Conservation (phyloP, 805 yeast species). For the Schwanniomyces occidentalis region DNA sequence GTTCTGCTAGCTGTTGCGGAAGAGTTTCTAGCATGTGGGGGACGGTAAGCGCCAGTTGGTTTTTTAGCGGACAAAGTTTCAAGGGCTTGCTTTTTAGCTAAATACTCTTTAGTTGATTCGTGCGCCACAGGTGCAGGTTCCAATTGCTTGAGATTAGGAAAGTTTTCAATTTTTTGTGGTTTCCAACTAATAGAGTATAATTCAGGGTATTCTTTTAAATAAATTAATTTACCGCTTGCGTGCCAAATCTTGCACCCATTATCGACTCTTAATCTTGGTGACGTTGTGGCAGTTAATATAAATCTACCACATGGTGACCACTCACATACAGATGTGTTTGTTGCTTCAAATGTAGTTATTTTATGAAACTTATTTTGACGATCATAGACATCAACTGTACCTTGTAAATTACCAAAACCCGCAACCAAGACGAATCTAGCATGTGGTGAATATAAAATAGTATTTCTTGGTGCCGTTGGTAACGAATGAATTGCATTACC, state of each 20-base stretch:
- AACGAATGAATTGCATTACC: conserved; percentile 83
- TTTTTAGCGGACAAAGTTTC: conserved; percentile 42
- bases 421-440: conserved; percentile 90
- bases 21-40: conserved; percentile 84
- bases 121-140: conserved; percentile 69
- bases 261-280: conserved; percentile 96
- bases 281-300: conserved; percentile 92
- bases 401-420: conserved; percentile 97
- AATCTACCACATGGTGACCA: conserved; percentile 98
- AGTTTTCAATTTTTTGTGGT: conserved; percentile 55
- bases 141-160: conserved; percentile 52
- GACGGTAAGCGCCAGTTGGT: conserved; percentile 90
- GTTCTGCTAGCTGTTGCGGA: conserved; percentile 39
- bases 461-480: conserved; percentile 86
- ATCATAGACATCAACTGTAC: conserved; percentile 92
- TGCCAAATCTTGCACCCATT: conserved; percentile 95
- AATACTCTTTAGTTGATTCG: conserved; percentile 61
- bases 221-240: conserved; percentile 78
- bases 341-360: conserved; percentile 80
- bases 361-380: conserved; percentile 82
- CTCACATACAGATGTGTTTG: conserved; percentile 94
- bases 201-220: conserved; percentile 77
- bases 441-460: conserved; percentile 90
- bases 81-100: conserved; percentile 41
- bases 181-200: conserved; percentile 84